A percentile compares a stretch with the other conserved stretches of the same genome.
phyloP scores from a whole-genome alignment of 2,329 filamentous ascomycete species.

The Pleomassaria siparia region DNA sequence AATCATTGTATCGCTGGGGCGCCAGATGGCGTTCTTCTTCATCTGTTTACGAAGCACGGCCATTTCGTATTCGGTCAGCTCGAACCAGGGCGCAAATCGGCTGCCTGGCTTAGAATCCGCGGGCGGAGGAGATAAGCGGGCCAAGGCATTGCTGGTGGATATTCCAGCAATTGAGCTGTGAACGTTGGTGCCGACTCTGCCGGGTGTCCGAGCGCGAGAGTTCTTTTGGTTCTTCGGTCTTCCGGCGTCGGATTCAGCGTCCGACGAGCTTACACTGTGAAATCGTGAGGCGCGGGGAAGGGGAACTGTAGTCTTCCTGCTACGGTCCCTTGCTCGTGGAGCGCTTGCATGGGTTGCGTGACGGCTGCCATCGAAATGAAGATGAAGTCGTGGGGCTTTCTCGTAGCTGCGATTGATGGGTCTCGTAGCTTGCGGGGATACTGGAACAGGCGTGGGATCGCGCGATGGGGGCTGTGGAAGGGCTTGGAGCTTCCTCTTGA shows the following conservation, averaged over 20 bases:
- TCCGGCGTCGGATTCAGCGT: constrained; percentile 14
- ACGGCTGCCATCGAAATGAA: constrained; percentile 28
- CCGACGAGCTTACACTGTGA: constrained; percentile 18
- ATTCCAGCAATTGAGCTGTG: constrained; percentile 58
- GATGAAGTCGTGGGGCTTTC: constrained; percentile 29
- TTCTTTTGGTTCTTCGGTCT: constrained; percentile 36
- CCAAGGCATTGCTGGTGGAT: constrained; percentile 63
- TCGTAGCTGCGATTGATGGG: constrained; percentile 24
- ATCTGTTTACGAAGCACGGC: constrained; percentile 76
- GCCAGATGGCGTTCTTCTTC: constrained; percentile 91
- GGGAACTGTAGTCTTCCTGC: constrained; percentile 19
- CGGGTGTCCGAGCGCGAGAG: constrained; percentile 43
- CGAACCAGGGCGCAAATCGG: constrained; percentile 63
- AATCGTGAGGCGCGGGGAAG: constrained; percentile 16
- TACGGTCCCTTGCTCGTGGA: constrained; percentile 25
- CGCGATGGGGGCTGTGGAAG: constrained; percentile 62
- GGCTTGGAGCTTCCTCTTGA: constrained; percentile 63
- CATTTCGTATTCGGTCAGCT: constrained; percentile 68
- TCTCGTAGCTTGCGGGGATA: constrained; percentile 48
- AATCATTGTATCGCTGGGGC: constrained; percentile 83
- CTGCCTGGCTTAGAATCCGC: constrained; percentile 61
- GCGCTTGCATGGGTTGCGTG: constrained; percentile 21
- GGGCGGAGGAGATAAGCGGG: constrained; percentile 61
- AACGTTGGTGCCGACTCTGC: constrained; percentile 55
- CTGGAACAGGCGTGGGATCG: constrained; percentile 58